Evolutionary conservation across 2,329 filamentous ascomycete species (phyloP).

Genomic region (Clathrospora elynae): DNA sequence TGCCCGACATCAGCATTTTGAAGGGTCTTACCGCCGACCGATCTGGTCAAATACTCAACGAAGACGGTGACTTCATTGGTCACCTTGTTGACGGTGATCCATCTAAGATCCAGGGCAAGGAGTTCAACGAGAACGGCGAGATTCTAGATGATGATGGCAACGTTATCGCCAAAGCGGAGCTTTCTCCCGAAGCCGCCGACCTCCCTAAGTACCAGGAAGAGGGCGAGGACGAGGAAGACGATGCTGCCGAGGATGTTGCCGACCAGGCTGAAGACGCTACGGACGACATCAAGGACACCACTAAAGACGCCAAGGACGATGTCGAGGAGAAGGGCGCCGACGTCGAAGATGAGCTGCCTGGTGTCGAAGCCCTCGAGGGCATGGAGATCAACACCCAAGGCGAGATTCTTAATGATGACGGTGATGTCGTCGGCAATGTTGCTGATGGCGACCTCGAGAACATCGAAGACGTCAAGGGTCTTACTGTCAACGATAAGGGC

Average conservation of each 20-base stretch:
- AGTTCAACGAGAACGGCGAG: conserved; percentile 59
- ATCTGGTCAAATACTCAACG: conserved; percentile 56
- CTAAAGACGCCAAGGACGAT: conserved; percentile 36
- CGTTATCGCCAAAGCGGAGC: conserved; percentile 58
- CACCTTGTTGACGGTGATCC: conserved; percentile 56
- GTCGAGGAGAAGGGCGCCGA: conserved; percentile 43
- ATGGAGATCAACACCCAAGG: conserved; percentile 57
- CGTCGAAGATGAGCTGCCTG: conserved; percentile 57
- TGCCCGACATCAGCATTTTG: conserved; percentile 54
- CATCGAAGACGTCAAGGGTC: conserved; percentile 54
- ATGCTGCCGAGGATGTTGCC: conserved; percentile 29
- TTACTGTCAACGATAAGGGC: conserved; percentile 58
- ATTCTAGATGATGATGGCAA: conserved; percentile 61
- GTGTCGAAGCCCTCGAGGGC: conserved; percentile 58
- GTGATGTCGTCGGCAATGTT: conserved; percentile 57
- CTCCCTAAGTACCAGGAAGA: conserved; percentile 43
- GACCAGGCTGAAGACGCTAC: conserved; percentile 30
- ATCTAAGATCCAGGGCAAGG: conserved; percentile 54
- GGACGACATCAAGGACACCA: conserved; percentile 41
- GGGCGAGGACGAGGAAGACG: conserved; percentile 35
- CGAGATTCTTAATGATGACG: conserved; percentile 56
- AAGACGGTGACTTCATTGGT: conserved; percentile 58
- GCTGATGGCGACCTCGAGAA: conserved; percentile 50
- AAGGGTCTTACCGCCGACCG: conserved; percentile 55
- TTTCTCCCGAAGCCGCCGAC: conserved; percentile 54